A percentile compares a stretch with the other conserved stretches of the same genome.
These are phyloP conservation scores for Drechslerella coelobrocha DNA, from an alignment of 2,329 filamentous ascomycete genomes.

Conservation along the genomic window DNA sequence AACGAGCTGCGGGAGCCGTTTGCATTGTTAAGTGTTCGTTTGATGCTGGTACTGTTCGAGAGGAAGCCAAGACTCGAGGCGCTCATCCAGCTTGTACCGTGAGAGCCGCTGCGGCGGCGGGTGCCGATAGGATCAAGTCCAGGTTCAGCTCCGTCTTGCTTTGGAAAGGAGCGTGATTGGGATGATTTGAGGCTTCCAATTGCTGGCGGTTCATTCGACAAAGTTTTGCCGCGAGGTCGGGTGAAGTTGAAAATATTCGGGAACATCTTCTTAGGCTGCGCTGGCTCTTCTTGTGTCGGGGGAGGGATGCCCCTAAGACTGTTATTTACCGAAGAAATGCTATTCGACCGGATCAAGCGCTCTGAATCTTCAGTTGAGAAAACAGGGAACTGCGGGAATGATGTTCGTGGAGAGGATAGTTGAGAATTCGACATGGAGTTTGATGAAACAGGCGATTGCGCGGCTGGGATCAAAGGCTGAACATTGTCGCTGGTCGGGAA, in stretches of 20 bases:
- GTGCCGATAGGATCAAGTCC: conserved; percentile 58
- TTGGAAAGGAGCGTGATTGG: conserved; percentile 79
- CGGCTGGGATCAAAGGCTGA: conserved; percentile 53
- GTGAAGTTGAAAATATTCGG: conserved; percentile 54
- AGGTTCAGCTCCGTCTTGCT: conserved; percentile 57
- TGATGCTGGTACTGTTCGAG: conserved; percentile 55
- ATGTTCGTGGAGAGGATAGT: conserved; percentile 54
- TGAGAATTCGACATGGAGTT: conserved; percentile 54
- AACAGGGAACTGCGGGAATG: conserved; percentile 54
- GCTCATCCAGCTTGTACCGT: conserved; percentile 61
- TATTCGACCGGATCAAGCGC: conserved; percentile 33
- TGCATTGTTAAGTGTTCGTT: conserved; percentile 50
- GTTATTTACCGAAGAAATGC: conserved; percentile 51
- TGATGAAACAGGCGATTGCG: conserved; percentile 69
- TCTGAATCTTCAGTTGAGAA: conserved; percentile 49
- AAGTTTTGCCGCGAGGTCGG: conserved; percentile 68
- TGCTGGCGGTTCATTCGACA: conserved; percentile 68
- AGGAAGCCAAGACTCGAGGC: conserved; percentile 58
- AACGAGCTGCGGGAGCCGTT: conserved; percentile 57
- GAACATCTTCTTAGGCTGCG: conserved; percentile 46
- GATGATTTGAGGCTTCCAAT: conserved; percentile 73
- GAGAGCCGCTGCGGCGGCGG: conserved; percentile 57
- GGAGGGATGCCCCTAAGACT: conserved; percentile 45
- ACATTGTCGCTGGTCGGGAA: conserved; percentile 54
- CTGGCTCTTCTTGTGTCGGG: conserved; percentile 39